These are phyloP conservation scores for Eimeria falciformis DNA, from an alignment of 169 alveolate genomes.

Conservation along the genomic window DNA sequence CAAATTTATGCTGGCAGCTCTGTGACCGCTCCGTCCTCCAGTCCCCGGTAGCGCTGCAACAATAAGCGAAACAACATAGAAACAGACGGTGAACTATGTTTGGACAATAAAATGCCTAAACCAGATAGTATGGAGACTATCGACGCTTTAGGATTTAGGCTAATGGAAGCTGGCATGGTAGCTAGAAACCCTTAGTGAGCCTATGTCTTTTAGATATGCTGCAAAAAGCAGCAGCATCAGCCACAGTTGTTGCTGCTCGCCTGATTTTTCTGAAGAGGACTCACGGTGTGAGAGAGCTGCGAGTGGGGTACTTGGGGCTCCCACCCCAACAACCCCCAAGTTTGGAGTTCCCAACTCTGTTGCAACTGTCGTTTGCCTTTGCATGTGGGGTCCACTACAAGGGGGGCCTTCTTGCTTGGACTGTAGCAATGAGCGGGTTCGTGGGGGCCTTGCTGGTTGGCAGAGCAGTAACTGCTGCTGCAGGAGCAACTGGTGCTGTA, in stretches of 20 bases:
- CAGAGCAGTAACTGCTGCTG: conserved; percentile 29
- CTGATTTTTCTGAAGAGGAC: conserved; percentile 3
- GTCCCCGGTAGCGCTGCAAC: conserved; percentile 3
- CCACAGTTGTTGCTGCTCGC: background rate
- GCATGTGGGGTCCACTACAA: background rate
- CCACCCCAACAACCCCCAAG: conserved; percentile 52
- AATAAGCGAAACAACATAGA: background rate
- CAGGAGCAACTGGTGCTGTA: conserved; percentile 33
- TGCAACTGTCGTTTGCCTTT: background rate
- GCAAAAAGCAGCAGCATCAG: too few species aligned
- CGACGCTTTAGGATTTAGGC: too few species aligned
- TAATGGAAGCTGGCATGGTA: too few species aligned
- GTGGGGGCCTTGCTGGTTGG: conserved; percentile 10
- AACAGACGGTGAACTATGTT: too few species aligned
- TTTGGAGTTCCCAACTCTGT: conserved; percentile 38
- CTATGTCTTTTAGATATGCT: too few species aligned
- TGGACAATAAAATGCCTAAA: too few species aligned
- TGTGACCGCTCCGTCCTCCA: background rate
- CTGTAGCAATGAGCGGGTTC: conserved; percentile 4
- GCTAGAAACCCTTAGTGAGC: too few species aligned
- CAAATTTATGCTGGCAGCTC: conserved; percentile 2
- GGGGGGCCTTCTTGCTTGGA: conserved; percentile 14
- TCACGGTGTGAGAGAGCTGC: conserved; percentile 60
- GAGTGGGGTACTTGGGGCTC: conserved; percentile 42
- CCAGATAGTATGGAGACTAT: too few species aligned